These are phyloP conservation scores for Diaporthe sp. DNA, from an alignment of 2,329 filamentous ascomycete species.

Conservation along the genomic window DNA sequence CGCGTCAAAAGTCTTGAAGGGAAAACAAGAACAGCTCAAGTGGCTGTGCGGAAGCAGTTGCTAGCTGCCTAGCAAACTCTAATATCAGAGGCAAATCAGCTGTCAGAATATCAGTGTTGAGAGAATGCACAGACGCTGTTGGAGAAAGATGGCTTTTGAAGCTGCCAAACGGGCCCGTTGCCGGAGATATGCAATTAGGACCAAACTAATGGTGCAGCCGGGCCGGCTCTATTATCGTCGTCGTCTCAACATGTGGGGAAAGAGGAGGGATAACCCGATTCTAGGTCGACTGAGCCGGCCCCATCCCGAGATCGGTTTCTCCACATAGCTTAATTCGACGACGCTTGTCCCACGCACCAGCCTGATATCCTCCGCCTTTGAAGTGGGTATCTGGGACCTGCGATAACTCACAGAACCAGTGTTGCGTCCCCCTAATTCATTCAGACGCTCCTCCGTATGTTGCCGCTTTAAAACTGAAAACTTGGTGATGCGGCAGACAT, in stretches of 20 bases:
- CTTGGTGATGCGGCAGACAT: background rate
- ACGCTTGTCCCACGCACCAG: background rate
- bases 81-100: background rate
- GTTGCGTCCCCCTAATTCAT: background rate
- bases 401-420: background rate
- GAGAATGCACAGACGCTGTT: too few species aligned
- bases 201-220: background rate
- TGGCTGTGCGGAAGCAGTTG: too few species aligned
- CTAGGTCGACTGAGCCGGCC: background rate
- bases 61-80: background rate
- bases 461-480: background rate
- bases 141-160: background rate
- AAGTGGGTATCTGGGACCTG: background rate
- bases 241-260: constrained; percentile 19
- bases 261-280: background rate
- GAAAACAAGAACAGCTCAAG: too few species aligned
- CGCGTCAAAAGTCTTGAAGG: background rate
- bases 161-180: background rate
- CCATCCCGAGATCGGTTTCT: constrained; percentile 27
- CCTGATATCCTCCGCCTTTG: background rate
- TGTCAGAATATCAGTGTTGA: background rate
- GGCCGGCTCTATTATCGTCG: constrained; percentile 11
- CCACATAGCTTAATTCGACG: constrained; percentile 35
- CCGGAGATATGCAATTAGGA: constrained; percentile 22
- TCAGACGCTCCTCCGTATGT: too few species aligned